phyloP scores from a whole-genome alignment of 78 protist genomes.

The Polysphondylium violaceum region DNA sequence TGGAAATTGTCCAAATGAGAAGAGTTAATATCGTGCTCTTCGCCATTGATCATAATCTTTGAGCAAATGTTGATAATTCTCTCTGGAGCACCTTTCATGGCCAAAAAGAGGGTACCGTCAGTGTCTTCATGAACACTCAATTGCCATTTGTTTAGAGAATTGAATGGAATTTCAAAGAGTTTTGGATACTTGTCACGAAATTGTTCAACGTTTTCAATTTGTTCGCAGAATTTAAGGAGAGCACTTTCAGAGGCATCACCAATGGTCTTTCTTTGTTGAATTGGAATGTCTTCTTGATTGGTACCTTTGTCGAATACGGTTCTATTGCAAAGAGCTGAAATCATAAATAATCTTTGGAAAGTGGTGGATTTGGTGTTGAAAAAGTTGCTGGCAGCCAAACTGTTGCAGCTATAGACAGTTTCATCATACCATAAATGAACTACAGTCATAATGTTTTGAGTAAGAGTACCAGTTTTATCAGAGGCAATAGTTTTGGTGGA shows the following conservation, averaged over 20 bases:
- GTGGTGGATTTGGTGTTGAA: constrained; percentile 20
- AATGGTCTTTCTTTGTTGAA: constrained; percentile 65
- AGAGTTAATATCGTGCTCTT: constrained; percentile 26
- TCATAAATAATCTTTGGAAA: constrained; percentile 26
- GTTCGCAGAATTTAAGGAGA: constrained; percentile 83
- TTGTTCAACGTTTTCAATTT: constrained; percentile 17
- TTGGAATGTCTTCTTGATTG: constrained; percentile 32
- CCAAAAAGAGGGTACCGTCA: constrained; percentile 14
- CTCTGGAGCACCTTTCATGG: constrained; percentile 88
- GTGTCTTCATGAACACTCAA: constrained; percentile 57
- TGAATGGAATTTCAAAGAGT: constrained; percentile 95
- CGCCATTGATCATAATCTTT: constrained; percentile 68
- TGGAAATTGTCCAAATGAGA: constrained; percentile 11
- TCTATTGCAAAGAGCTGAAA: constrained; percentile 77
- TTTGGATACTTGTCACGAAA: constrained; percentile 56
- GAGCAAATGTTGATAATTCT: constrained; percentile 68
- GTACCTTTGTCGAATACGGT: constrained; percentile 77
- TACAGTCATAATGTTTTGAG: constrained; percentile 94
- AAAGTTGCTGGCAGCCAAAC: constrained; percentile 28
- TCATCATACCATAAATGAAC: constrained; percentile 85
- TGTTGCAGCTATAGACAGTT: constrained; percentile 37
- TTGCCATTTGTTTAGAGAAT: constrained; percentile 96
- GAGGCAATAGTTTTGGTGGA: constrained; percentile 90
- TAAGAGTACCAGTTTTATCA: constrained; percentile 98
- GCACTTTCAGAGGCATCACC: constrained; percentile 97